phyloP scores from a whole-genome alignment of 345 rosid species.

The Punica granatum region DNA sequence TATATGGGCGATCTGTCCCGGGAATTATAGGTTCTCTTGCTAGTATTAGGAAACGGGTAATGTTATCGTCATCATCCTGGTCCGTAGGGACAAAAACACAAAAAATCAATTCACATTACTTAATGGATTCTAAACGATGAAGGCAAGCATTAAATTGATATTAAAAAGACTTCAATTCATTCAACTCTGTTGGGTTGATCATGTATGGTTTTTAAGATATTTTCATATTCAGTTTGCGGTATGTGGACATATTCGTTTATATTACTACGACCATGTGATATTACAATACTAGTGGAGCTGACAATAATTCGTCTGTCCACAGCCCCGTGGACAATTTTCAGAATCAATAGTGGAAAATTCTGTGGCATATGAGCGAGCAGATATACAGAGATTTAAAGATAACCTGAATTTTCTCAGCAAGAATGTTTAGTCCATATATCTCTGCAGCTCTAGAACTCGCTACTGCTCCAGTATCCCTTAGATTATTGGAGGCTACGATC shows the following conservation, averaged over 20 bases:
- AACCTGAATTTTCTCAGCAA: slow-evolving; percentile 72
- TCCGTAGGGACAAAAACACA: not conserved
- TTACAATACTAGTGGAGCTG: not conserved
- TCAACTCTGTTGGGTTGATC: not conserved
- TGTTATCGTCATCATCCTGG: slow-evolving; percentile 64
- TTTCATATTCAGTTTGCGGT: not conserved
- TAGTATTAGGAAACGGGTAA: slow-evolving; percentile 86
- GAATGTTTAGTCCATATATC: slow-evolving; percentile 76
- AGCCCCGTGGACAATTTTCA: not conserved
- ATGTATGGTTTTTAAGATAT: not conserved
- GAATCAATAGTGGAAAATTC: not conserved
- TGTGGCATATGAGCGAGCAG: not conserved
- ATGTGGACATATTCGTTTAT: not conserved
- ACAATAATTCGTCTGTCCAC: too few relatives aligned
- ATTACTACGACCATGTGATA: not conserved
- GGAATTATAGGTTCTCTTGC: slow-evolving; percentile 89
- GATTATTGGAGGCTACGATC: slow-evolving; percentile 51
- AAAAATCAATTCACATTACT: not conserved
- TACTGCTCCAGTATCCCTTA: slow-evolving; percentile 61
- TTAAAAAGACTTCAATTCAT: not conserved
- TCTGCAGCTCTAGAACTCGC: slow-evolving; percentile 92
- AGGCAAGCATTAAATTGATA: not conserved
- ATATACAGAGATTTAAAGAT: slow-evolving; percentile 3
- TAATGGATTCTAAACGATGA: too few relatives aligned
- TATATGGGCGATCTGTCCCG: slow-evolving; percentile 53